These are phyloP conservation scores for Leucosporidium yakuticum DNA, from an alignment of 768 basidiomycete genomes.

Conservation along the genomic window DNA sequence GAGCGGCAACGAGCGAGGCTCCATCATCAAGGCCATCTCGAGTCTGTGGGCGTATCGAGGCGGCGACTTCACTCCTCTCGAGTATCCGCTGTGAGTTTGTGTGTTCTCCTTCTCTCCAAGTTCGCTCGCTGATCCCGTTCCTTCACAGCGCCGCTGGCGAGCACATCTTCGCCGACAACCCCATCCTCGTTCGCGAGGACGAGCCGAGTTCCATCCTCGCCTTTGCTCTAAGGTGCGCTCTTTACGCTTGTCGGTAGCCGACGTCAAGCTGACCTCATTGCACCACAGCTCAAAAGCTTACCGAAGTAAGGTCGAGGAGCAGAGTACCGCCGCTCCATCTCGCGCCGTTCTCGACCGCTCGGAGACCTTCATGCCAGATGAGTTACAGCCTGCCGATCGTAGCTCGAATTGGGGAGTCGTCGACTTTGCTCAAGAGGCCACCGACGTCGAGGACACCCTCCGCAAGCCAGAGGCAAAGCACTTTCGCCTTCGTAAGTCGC, in stretches of 20 bases:
- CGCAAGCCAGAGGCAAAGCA: conserved; percentile 21
- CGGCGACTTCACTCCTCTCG: conserved; percentile 54
- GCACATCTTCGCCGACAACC: conserved; percentile 88
- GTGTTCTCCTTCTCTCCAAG: conserved; percentile 50
- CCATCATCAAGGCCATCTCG: conserved; percentile 74
- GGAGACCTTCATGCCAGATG: conserved; percentile 90
- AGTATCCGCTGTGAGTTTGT: conserved; percentile 56
- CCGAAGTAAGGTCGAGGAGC: conserved; percentile 60
- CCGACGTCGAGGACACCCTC: conserved; percentile 27
- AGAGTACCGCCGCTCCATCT: conserved; percentile 59
- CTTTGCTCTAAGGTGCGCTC: conserved; percentile 72
- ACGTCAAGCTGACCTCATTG: background rate
- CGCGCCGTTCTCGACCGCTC: conserved; percentile 58
- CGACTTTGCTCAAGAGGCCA: conserved; percentile 58
- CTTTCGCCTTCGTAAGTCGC: conserved; percentile 23
- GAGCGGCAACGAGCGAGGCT: conserved; percentile 59
- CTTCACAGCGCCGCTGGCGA: conserved; percentile 49
- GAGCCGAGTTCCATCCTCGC: conserved; percentile 98
- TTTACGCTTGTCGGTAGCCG: background rate
- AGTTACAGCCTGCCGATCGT: conserved; percentile 70
- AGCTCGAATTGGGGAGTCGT: conserved; percentile 90
- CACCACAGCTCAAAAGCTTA: conserved; percentile 43
- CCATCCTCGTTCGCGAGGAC: conserved; percentile 90
- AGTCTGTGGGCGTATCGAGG: conserved; percentile 64
- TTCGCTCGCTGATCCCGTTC: background rate